These are phyloP conservation scores for Trypanosoma avium DNA, from an alignment of 208 protist genomes.

Conservation along the genomic window DNA sequence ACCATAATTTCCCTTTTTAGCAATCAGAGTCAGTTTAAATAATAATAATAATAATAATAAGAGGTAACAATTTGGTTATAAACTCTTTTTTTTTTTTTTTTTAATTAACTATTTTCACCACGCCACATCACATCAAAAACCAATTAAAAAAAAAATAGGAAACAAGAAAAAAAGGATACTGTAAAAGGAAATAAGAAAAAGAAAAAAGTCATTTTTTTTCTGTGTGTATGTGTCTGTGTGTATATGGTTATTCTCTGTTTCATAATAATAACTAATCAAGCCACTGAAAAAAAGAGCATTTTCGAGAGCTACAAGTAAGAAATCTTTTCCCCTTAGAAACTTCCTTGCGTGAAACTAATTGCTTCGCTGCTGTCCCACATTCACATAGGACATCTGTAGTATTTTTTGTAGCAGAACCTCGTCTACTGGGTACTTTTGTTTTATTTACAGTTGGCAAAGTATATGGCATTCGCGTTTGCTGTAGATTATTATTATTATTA, in stretches of 20 bases:
- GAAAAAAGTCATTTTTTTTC: not conserved
- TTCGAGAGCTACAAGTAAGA: constrained; percentile 58
- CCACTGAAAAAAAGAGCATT: constrained; percentile 87
- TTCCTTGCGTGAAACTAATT: constrained; percentile 76
- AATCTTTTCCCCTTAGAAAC: constrained; percentile 68
- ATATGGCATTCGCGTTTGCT: constrained; percentile 29
- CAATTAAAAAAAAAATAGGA: not conserved
- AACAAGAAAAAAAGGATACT: constrained; percentile 11
- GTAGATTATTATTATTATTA: not conserved
- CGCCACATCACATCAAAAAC: too few relatives aligned
- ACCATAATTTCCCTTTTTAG: constrained; percentile 1
- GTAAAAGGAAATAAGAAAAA: too few relatives aligned
- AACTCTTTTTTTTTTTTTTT: too few relatives aligned
- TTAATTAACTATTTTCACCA: too few relatives aligned
- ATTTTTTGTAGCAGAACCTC: not conserved
- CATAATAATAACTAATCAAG: constrained; percentile 26
- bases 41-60: too few relatives aligned
- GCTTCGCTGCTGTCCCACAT: constrained; percentile 63
- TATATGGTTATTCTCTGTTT: not conserved
- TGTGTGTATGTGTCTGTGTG: not conserved
- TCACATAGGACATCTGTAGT: constrained; percentile 37
- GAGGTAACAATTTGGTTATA: too few relatives aligned
- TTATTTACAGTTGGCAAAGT: constrained; percentile 43
- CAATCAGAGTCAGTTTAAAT: too few relatives aligned
- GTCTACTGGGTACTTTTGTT: not conserved